phyloP scores from a whole-genome alignment of 2,329 filamentous ascomycete species.

The Fusarium dimerum region DNA sequence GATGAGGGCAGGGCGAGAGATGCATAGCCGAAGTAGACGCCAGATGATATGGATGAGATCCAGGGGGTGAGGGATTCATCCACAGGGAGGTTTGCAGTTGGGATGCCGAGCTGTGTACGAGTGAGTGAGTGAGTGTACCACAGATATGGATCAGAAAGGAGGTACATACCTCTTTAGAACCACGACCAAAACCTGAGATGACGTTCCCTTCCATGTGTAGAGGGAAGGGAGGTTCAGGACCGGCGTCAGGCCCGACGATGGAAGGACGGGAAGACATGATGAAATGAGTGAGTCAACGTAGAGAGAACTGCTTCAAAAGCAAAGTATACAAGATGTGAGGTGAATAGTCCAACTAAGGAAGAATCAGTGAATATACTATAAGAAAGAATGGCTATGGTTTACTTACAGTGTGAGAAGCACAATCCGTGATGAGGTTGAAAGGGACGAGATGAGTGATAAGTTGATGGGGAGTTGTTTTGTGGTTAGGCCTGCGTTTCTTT shows the following conservation, averaged over 20 bases:
- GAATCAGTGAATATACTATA: too few species aligned
- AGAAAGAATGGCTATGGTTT: too few species aligned
- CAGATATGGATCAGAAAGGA: not conserved
- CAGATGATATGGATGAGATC: constrained; percentile 67
- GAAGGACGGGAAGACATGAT: constrained; percentile 55
- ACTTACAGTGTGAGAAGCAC: too few species aligned
- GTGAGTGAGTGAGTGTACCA: not conserved
- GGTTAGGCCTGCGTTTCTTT: too few species aligned
- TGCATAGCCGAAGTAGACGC: constrained; percentile 94
- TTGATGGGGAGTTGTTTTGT: too few species aligned
- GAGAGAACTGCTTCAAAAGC: too few species aligned
- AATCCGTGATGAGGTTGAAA: too few species aligned
- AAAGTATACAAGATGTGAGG: too few species aligned
- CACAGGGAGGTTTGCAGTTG: constrained; percentile 89
- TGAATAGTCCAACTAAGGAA: too few species aligned
- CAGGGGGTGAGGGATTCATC: constrained; percentile 60
- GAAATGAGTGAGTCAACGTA: not conserved
- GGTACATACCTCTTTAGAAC: constrained; percentile 76
- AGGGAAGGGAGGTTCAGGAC: constrained; percentile 78
- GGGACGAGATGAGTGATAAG: too few species aligned
- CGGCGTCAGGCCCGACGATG: constrained; percentile 71
- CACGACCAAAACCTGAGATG: constrained; percentile 89
- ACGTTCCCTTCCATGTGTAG: constrained; percentile 83
- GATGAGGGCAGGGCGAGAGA: constrained; percentile 61
- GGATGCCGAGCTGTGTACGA: constrained; percentile 77